Evolutionary conservation across 495 filamentous ascomycete species (phyloP).

Genomic region (Neurospora sp.): DNA sequence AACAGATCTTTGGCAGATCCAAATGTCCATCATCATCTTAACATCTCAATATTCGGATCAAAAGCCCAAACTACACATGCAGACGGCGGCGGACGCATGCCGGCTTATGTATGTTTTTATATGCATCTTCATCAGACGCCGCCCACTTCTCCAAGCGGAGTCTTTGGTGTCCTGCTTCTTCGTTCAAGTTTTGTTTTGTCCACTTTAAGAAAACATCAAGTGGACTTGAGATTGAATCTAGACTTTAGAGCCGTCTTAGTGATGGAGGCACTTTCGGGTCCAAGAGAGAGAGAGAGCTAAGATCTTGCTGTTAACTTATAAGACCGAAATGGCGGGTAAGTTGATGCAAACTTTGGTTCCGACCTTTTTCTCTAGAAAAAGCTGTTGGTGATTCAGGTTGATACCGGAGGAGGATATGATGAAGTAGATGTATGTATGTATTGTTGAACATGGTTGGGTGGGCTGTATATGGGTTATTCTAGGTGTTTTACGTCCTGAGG

Average conservation of each 20-base stretch:
- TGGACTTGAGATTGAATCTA: not conserved
- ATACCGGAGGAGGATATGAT: too few relatives aligned
- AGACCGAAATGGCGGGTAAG: not conserved
- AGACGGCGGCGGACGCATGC: not conserved
- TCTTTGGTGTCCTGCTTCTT: too few relatives aligned
- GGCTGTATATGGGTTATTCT: too few relatives aligned
- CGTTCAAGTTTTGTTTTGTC: not conserved
- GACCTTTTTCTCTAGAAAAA: too few relatives aligned
- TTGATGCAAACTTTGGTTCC: too few relatives aligned
- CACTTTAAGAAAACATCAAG: not conserved
- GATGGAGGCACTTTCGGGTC: not conserved
- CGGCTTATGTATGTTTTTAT: not conserved
- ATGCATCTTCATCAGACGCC: too few relatives aligned
- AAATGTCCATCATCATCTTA: not conserved
- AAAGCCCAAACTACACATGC: not conserved
- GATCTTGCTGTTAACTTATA: not conserved
- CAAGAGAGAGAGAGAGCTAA: not conserved
- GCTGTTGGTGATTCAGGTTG: too few relatives aligned
- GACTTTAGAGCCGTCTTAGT: not conserved
- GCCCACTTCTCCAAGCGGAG: too few relatives aligned
- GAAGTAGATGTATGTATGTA: too few relatives aligned
- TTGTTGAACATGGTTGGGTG: too few relatives aligned
- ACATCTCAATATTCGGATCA: not conserved
- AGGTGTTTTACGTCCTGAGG: too few relatives aligned
- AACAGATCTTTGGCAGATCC: not conserved